Conservation (phyloP, 2,329 filamentous ascomycete species). For the Calcarisporium arbuscula region DNA sequence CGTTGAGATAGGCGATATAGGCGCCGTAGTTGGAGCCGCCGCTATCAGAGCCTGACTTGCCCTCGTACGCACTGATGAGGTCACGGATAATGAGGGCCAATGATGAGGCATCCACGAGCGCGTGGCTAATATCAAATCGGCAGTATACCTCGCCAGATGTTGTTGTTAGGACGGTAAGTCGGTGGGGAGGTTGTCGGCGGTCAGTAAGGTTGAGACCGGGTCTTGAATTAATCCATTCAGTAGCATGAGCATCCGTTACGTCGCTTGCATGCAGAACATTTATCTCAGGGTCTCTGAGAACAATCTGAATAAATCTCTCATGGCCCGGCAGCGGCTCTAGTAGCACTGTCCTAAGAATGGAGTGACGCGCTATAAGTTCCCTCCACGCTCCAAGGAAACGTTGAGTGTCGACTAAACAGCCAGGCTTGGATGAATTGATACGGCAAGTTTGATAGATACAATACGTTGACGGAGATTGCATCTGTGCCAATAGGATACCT, state of each 20-base stretch:
- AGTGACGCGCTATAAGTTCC: constrained; percentile 2
- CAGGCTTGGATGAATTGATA: no score
- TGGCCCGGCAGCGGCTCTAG: constrained; percentile 6
- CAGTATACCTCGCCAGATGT: constrained; percentile 2
- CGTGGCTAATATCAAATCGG: constrained; percentile 16
- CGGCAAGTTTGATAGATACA: constrained; percentile 1
- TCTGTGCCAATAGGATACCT: constrained; percentile 2
- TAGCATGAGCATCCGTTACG: no score
- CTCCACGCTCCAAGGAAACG: constrained; percentile 6
- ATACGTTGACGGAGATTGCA: not conserved
- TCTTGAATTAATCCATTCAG: no score
- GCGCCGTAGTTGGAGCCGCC: no score
- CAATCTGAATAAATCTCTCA: constrained; percentile 7
- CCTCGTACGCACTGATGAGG: constrained; percentile 11
- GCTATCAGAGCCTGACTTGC: no score
- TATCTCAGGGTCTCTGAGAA: constrained; percentile 4
- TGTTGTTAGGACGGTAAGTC: not conserved
- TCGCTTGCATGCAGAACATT: no score
- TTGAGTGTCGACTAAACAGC: not conserved
- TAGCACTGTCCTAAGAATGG: constrained; percentile 8
- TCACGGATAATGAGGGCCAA: constrained; percentile 14
- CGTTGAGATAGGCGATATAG: no score
- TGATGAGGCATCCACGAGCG: constrained; percentile 14
- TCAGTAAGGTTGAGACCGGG: no score
- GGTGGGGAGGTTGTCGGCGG: not conserved